Evolutionary conservation across 768 basidiomycete genomes (phyloP).

Genomic region (Hemileccinum rubropunctum): DNA sequence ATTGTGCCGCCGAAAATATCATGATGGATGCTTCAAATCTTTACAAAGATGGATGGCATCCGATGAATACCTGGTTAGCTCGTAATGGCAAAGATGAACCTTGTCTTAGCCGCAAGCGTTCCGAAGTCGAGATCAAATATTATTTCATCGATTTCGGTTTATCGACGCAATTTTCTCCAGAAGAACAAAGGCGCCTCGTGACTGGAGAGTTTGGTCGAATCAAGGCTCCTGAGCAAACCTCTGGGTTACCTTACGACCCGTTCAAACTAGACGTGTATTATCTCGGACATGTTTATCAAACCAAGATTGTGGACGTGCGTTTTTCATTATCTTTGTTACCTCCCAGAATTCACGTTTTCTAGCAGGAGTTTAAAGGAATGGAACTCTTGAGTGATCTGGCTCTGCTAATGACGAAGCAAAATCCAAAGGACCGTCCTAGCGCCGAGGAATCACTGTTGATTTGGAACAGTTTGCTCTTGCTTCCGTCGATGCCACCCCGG

Average conservation of each 20-base stretch:
- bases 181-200: not conserved
- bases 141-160: slow-evolving; percentile 38
- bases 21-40: slow-evolving; percentile 27
- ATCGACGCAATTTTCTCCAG: slow-evolving; percentile 26
- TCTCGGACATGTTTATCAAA: slow-evolving; percentile 23
- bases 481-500: slow-evolving; percentile 1
- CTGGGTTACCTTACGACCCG: slow-evolving; percentile 22
- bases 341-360: not conserved
- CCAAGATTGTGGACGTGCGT: slow-evolving; percentile 16
- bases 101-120: slow-evolving; percentile 22
- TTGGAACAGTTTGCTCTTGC: slow-evolving; percentile 7
- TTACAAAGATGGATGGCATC: slow-evolving; percentile 30
- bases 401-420: slow-evolving; percentile 1
- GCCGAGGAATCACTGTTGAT: not conserved
- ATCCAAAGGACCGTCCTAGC: slow-evolving; percentile 6
- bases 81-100: slow-evolving; percentile 14
- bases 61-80: slow-evolving; percentile 2
- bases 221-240: slow-evolving; percentile 22
- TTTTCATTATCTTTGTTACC: not conserved
- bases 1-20: slow-evolving; percentile 29
- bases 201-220: slow-evolving; percentile 8
- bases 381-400: slow-evolving; percentile 1
- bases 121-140: slow-evolving; percentile 27
- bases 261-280: slow-evolving; percentile 31
- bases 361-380: slow-evolving; percentile 9